Percentiles rank a stretch among this genome's conserved stretches.
phyloP scores from a whole-genome alignment of 768 basidiomycete genomes.

The Lentinus brumalis region DNA sequence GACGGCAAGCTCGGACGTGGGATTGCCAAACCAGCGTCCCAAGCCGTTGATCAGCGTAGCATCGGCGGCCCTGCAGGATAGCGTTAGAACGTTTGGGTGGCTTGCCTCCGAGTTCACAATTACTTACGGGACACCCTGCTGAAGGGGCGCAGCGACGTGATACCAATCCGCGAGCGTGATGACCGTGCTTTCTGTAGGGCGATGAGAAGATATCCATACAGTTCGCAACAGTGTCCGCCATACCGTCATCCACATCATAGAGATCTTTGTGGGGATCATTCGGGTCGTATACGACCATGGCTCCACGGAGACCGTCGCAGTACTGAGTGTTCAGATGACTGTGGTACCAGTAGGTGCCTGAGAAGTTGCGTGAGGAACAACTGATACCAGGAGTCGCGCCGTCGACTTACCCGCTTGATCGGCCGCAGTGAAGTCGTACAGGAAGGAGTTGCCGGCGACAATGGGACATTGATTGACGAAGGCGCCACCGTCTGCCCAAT shows the following conservation, averaged over 20 bases:
- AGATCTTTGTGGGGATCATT: conserved; percentile 27
- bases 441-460: conserved; percentile 37
- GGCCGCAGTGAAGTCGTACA: conserved; percentile 36
- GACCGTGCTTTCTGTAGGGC: conserved; percentile 41
- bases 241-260: conserved; percentile 34
- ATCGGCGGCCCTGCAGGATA: conserved; percentile 25
- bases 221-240: background rate
- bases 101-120: background rate
- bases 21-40: conserved; percentile 41
- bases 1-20: conserved; percentile 38
- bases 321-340: conserved; percentile 41
- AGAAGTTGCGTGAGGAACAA: background rate
- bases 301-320: conserved; percentile 46
- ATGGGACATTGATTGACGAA: conserved; percentile 45
- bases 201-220: background rate
- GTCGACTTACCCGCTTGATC: conserved; percentile 27
- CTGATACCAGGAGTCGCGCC: background rate
- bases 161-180: conserved; percentile 52
- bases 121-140: conserved; percentile 15
- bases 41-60: conserved; percentile 49
- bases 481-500: conserved; percentile 46
- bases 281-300: conserved; percentile 33
- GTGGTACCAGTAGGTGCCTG: conserved; percentile 42
- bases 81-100: conserved; percentile 6
- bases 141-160: conserved; percentile 14